Base-by-base conservation (phyloP, 257 asterid species). In the Haberlea rhodopensis region DNA sequence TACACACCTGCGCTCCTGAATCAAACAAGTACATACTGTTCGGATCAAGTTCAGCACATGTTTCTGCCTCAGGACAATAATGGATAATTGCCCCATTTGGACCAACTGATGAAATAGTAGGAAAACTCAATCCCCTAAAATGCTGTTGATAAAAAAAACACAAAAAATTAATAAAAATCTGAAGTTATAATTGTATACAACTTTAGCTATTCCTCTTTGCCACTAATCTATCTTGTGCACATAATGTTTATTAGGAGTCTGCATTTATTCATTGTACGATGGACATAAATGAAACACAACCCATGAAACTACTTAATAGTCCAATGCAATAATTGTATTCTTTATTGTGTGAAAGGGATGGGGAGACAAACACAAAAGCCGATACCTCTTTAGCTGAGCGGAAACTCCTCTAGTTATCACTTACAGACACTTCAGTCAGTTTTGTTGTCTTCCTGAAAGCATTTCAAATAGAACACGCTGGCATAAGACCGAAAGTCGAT, bases 341-440 rank as follows among this genome's bases (percentile, higher is more conserved):
- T 25, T 25, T 25, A 25, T 25, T 3, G 3, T 1, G 3, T 25
- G 28, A 25, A 25, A 25, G 28, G 28, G 28, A 25, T 1, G 28
- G 28, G 28, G 3, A 25, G 28, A 3, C 28, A 25, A 3, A 25
- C 1, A 25, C 28, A 25, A 25, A 25, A 25, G 1, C 3, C 1
- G 3, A 25, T 25, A 25, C 28, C 28, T 25, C 28, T 25, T 25
- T 25, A 25, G 96, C 78, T 19, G 99, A 90, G 62, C 99, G 99
- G 68, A n/a, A 92, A 92, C 76, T 79, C 91, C 85, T 92, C 96
- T 11, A 92, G 87, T 90, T 89, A 81, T 89, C 94, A 76, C 99
- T 89, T 32, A 80, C 97, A 63, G 94, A 87, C 70, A 92, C 82
- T 81, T 92, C 97, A 24, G 99, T 89, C 62, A 25, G 28, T 3